Evolutionary conservation across 441 rosid genomes (phyloP), one percentile per base, ranked within the genome.

Genomic region (Rhodomyrtus psidioides): DNA sequence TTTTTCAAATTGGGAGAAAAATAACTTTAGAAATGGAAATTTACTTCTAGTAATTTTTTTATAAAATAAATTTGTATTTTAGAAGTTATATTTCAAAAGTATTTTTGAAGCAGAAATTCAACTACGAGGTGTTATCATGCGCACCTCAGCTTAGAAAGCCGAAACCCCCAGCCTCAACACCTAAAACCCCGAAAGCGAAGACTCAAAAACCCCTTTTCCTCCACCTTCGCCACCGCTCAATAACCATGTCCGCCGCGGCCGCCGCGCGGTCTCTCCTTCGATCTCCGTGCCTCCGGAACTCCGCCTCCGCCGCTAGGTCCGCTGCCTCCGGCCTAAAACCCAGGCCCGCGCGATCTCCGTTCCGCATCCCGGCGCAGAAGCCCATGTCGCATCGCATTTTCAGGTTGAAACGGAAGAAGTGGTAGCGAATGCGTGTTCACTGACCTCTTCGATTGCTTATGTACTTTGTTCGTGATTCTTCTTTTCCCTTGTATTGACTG

Each of bases 221-320:
- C 79, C 24, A 1, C 79, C 23, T 65, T 3, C 49, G 79, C 49
- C 79, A 9, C 79, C 49, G 49, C 51, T 39, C 49, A 6, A 24
- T 42, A 86, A 75, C 91, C 75, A 90, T 93, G 93, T 88, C 90
- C 51, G 84, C 87, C 89, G 87, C 96, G 51, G 28, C 57, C 88
- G 94, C 94, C 90, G 94, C 94, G 82, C 94, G 98, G 70, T 94
- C 93, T 53, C 53, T 92, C 87, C 84, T 94, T 90, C 96, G 97
- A n/a, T 93, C 95, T 76, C 84, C 94, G 49, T 92, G 93, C 55
- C 24, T 85, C 56, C 56, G 83, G 86, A 60, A 90, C 5, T 55
- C 88, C 19, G 81, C 81, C 12, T 49, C 88, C 10, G 88, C 90
- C n/a, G 62, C 90, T 2, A 90, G 94, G 10, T 62, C 93, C 13